These are phyloP conservation scores for Ganoderma lucidum DNA, from an alignment of 1,284 basidiomycete species.

Conservation along the genomic window DNA sequence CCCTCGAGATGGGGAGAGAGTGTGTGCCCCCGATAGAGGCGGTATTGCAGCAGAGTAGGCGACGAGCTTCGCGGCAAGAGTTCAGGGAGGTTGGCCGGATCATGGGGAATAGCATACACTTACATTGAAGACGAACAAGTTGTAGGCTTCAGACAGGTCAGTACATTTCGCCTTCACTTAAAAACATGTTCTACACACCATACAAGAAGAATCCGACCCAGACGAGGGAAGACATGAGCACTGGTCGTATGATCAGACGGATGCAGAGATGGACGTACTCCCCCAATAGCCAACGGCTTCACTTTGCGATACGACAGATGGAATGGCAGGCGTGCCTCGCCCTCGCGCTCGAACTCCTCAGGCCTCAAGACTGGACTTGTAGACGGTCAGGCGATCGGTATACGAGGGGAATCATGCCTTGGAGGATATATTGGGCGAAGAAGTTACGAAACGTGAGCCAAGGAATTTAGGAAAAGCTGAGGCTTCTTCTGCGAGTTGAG, in stretches of 20 bases:
- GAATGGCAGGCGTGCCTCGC: slow-evolving; percentile 52
- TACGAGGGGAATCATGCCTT: slow-evolving; percentile 14
- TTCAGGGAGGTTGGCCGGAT: slow-evolving; percentile 5
- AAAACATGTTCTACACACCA: slow-evolving; percentile 48
- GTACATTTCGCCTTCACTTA: neutral
- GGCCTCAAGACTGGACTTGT: slow-evolving; percentile 48
- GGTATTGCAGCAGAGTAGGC: slow-evolving; percentile 80
- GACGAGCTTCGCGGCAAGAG: slow-evolving; percentile 61
- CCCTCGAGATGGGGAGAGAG: slow-evolving; percentile 69
- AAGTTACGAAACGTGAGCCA: too few species aligned
- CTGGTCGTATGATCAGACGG: slow-evolving; percentile 19
- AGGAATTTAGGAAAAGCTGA: too few species aligned
- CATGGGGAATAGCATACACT: slow-evolving; percentile 65
- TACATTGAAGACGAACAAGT: slow-evolving; percentile 84
- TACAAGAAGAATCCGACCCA: slow-evolving; percentile 77
- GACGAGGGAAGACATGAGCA: slow-evolving; percentile 17
- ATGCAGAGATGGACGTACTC: slow-evolving; percentile 48
- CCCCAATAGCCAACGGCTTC: slow-evolving; percentile 67
- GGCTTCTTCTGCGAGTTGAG: too few species aligned
- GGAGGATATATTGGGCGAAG: slow-evolving; percentile 17
- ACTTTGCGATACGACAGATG: slow-evolving; percentile 57
- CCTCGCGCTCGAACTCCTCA: slow-evolving; percentile 57
- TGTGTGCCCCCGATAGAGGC: slow-evolving; percentile 62
- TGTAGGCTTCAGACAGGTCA: slow-evolving; percentile 58
- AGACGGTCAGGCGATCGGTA: slow-evolving; percentile 16